These are phyloP conservation scores for Ligustrum vulgare DNA, from an alignment of 257 asterid species.

Conservation along the genomic window DNA sequence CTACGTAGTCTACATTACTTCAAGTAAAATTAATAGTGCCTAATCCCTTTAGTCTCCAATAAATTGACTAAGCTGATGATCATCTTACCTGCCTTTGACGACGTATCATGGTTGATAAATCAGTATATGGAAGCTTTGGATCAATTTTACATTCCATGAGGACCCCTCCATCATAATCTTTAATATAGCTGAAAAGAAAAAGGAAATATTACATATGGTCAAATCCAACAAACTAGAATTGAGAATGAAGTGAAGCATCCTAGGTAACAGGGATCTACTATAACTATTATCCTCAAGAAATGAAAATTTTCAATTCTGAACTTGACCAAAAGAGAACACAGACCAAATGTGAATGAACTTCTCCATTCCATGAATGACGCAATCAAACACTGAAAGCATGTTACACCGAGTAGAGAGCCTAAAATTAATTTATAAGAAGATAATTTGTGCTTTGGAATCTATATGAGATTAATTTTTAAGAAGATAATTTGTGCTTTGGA, in stretches of 20 bases:
- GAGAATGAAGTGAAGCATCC: constrained; percentile 1
- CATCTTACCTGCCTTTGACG: constrained; percentile 82
- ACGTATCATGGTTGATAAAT: constrained; percentile 96
- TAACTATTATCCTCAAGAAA: neutral
- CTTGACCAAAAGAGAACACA: neutral
- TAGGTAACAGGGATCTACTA: neutral
- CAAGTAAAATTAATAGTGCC: neutral
- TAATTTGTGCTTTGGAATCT: too few relatives aligned
- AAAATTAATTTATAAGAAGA: neutral
- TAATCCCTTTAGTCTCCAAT: constrained; percentile 1
- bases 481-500: too few relatives aligned
- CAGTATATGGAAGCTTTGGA: constrained; percentile 95
- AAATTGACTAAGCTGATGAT: constrained; percentile 11
- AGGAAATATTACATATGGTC: constrained; percentile 14
- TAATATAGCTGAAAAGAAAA: constrained; percentile 62
- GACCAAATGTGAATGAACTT: neutral
- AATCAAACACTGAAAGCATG: neutral
- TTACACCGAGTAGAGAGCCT: neutral
- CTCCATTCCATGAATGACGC: constrained; percentile 9
- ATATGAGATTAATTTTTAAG: too few relatives aligned
- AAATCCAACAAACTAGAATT: constrained; percentile 1
- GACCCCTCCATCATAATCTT: constrained; percentile 96
- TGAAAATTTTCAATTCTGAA: neutral
- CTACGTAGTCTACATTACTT: neutral
- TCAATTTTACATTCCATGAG: constrained; percentile 99